Percentiles rank a stretch among this genome's conserved stretches.
These are phyloP conservation scores for Syncephalis plumigaleata DNA, from an alignment of 371 early-diverging fungal species.

Conservation along the genomic window DNA sequence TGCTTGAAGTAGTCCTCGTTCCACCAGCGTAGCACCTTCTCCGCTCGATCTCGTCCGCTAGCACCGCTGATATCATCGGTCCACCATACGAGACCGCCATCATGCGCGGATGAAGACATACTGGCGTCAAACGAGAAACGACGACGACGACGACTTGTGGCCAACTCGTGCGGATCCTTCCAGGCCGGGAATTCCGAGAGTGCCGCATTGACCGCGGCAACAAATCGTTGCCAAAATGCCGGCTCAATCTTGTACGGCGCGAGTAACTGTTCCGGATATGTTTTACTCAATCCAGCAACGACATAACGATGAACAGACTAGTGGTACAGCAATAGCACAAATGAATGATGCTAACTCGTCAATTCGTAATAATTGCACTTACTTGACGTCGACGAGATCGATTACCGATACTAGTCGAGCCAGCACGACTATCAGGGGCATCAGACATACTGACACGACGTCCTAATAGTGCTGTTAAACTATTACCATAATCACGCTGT, in stretches of 20 bases:
- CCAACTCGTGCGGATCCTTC: slow-evolving; percentile 1
- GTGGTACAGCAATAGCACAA: no score
- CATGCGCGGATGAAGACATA: no score
- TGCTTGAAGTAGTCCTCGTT: slow-evolving; percentile 5
- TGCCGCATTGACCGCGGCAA: slow-evolving; percentile 4
- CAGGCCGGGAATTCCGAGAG: slow-evolving; percentile 3
- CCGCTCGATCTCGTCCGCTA: slow-evolving; percentile 2
- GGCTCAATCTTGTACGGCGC: background rate
- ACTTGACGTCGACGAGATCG: no score
- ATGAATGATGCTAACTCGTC: no score
- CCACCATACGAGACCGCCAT: no score
- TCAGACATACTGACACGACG: no score
- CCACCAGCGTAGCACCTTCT: slow-evolving; percentile 5
- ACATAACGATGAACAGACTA: background rate
- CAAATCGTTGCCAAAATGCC: slow-evolving; percentile 3
- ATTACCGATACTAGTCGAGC: no score
- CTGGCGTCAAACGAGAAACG: background rate
- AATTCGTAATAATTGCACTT: no score
- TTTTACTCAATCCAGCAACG: slow-evolving; percentile 2
- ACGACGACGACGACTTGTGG: background rate
- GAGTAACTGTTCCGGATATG: background rate
- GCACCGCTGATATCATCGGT: background rate
- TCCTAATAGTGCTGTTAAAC: no score
- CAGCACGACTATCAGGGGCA: no score
- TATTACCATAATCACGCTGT: no score